Evolutionary conservation across 768 basidiomycete genomes (phyloP).

Genomic region (Chalciporus pseudorubinellus): DNA sequence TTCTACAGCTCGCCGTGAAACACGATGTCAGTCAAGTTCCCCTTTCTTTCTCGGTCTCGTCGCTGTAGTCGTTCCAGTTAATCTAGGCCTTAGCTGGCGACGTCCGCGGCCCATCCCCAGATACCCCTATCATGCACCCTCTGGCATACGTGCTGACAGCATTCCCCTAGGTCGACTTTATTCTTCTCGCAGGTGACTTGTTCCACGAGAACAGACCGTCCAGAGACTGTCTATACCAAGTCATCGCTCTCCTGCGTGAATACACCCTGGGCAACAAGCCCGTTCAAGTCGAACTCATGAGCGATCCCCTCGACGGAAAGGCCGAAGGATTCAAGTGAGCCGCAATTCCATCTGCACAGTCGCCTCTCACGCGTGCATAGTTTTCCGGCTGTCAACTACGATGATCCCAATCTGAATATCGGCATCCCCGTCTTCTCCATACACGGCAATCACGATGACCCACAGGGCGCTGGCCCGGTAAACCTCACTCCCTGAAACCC

Average conservation of each 20-base stretch:
- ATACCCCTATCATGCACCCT: background rate
- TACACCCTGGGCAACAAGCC: slow-evolving; percentile 87
- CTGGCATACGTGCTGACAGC: slow-evolving; percentile 2
- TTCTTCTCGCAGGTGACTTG: slow-evolving; percentile 91
- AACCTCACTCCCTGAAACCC: slow-evolving; percentile 25
- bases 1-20: slow-evolving; percentile 87
- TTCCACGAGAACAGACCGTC: slow-evolving; percentile 98
- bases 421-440: slow-evolving; percentile 98
- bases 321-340: slow-evolving; percentile 79
- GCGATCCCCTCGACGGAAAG: slow-evolving; percentile 90
- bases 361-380: slow-evolving; percentile 39
- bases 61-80: too few relatives aligned
- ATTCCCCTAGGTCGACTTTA: slow-evolving; percentile 78
- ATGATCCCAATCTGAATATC: slow-evolving; percentile 94
- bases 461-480: slow-evolving; percentile 91
- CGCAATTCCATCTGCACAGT: too few relatives aligned
- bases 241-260: slow-evolving; percentile 85
- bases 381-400: slow-evolving; percentile 96
- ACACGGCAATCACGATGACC: slow-evolving; percentile 99
- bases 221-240: slow-evolving; percentile 84
- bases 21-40: slow-evolving; percentile 60
- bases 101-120: background rate
- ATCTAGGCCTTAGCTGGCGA: too few relatives aligned
- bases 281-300: slow-evolving; percentile 86
- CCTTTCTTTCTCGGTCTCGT: background rate